Evolutionary conservation across 2,329 filamentous ascomycete species (phyloP).

Genomic region (Calonectria multiphialidica): DNA sequence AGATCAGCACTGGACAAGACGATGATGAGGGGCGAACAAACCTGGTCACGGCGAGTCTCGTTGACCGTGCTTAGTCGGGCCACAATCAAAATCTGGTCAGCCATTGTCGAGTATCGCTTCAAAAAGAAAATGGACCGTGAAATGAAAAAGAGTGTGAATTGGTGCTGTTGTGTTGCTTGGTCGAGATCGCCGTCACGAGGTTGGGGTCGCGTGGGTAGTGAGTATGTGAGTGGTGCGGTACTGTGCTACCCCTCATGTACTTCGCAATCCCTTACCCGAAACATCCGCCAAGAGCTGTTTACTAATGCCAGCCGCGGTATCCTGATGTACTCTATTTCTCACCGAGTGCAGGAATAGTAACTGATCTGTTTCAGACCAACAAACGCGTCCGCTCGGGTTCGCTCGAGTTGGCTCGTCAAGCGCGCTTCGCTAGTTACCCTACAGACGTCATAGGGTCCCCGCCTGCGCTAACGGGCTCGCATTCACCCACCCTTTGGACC

Average conservation of each 20-base stretch:
- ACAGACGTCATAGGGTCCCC: not conserved
- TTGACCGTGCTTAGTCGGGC: conserved; percentile 17
- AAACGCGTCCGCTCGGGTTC: not conserved
- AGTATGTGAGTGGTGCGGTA: too few relatives aligned
- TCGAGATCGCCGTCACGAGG: not conserved
- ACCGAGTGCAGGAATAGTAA: not conserved
- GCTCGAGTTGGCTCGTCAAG: not conserved
- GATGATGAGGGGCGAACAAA: not conserved
- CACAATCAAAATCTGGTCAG: conserved; percentile 12
- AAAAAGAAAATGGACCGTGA: too few relatives aligned
- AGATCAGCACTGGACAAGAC: not conserved
- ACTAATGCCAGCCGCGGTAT: not conserved
- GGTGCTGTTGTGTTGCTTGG: not conserved
- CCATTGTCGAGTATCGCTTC: not conserved
- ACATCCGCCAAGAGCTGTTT: not conserved
- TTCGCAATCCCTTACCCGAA: not conserved
- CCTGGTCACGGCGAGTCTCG: conserved; percentile 15
- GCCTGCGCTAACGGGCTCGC: not conserved
- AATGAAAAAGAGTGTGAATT: not conserved
- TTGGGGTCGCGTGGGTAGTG: not conserved
- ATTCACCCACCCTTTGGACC: not conserved
- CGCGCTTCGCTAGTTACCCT: not conserved
- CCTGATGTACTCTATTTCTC: not conserved
- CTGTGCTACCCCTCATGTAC: not conserved
- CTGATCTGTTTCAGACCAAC: not conserved